phyloP scores from a whole-genome alignment of 495 filamentous ascomycete genomes.

The Extremus antarcticus region DNA sequence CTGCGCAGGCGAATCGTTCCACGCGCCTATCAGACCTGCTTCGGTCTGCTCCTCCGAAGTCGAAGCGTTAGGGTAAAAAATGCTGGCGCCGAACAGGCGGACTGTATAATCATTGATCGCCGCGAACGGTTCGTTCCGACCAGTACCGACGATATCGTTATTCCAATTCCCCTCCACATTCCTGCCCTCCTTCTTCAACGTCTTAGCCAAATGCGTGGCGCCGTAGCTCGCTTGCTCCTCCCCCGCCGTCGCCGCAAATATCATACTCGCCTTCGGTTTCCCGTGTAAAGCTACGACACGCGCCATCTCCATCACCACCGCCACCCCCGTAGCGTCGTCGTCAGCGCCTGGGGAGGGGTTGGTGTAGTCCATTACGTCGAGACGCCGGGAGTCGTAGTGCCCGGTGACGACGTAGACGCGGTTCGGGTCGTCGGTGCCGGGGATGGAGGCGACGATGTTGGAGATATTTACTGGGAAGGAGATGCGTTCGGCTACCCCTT shows the following conservation, averaged over 20 bases:
- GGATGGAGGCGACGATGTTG: slow-evolving; percentile 41
- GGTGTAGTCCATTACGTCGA: slow-evolving; percentile 39
- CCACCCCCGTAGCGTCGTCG: slow-evolving; percentile 38
- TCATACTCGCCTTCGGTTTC: slow-evolving; percentile 38
- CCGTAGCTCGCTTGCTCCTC: slow-evolving; percentile 46
- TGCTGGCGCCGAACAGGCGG: slow-evolving; percentile 40
- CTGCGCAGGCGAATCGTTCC: slow-evolving; percentile 44
- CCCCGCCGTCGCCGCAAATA: slow-evolving; percentile 42
- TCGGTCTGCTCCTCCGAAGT: slow-evolving; percentile 22
- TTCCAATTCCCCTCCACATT: slow-evolving; percentile 44
- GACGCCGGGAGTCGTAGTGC: slow-evolving; percentile 42
- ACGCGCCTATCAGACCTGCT: slow-evolving; percentile 37
- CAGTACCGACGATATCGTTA: slow-evolving; percentile 43
- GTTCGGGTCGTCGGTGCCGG: slow-evolving; percentile 37
- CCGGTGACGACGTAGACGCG: slow-evolving; percentile 41
- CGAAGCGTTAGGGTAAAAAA: slow-evolving; percentile 31
- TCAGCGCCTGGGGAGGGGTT: slow-evolving; percentile 43
- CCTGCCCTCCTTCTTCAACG: slow-evolving; percentile 33
- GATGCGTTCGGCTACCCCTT: slow-evolving; percentile 34
- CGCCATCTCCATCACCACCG: slow-evolving; percentile 39
- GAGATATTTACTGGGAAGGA: slow-evolving; percentile 37
- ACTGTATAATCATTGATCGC: slow-evolving; percentile 34
- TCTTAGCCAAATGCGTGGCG: slow-evolving; percentile 36
- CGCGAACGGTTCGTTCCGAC: slow-evolving; percentile 32
- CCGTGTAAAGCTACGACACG: slow-evolving; percentile 33